Evolutionary conservation across 441 rosid species (phyloP), one percentile per base, ranked within the genome.

Genomic region (Gossypium schwendimanii): DNA sequence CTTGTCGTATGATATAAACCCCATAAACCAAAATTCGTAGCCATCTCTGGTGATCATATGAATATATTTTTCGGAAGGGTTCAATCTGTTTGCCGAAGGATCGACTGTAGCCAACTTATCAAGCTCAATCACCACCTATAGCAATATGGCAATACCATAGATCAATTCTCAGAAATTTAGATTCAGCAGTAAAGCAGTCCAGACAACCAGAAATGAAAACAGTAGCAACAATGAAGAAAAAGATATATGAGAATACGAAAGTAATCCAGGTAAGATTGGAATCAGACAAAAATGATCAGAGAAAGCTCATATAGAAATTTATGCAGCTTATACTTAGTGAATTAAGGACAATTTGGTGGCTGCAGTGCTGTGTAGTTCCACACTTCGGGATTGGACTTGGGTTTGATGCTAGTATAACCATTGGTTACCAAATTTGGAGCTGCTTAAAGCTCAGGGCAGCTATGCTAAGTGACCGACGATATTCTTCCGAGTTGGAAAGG

Each of bases 11-110:
- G 93, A 89, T 72, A 94, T 78, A 28, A 94, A 89, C 17, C 97
- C 98, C 91, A 92, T 80, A 64, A 91, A 88, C 95, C 95, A 90
- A 79, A 89, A 91, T 55, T 91, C 97, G 71, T 87, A 84, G 9
- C 86, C 89, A 72, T 91, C 96, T 23, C 71, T 65, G 1, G 88
- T 86, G 72, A 83, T 77, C 10, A 87, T 61, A 24, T 86, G 91
- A 63, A 90, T 86, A 83, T 86, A 91, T 63, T 78, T 91, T 23
- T 87, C 91, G 1, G 83, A 80, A 24, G 89, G 88, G 75, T 87
- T 87, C 77, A 70, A 70, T 77, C 84, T 75, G 82, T 79, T 91
- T 47, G 92, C 54, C 63, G 90, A 82, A 39, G 96, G 87, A 70
- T 74, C 81, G 12, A 85, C 89, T 1, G 85, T 39, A 28, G 78